Conservation (phyloP, 2,329 filamentous ascomycete species). For the Byssothecium circinans region DNA sequence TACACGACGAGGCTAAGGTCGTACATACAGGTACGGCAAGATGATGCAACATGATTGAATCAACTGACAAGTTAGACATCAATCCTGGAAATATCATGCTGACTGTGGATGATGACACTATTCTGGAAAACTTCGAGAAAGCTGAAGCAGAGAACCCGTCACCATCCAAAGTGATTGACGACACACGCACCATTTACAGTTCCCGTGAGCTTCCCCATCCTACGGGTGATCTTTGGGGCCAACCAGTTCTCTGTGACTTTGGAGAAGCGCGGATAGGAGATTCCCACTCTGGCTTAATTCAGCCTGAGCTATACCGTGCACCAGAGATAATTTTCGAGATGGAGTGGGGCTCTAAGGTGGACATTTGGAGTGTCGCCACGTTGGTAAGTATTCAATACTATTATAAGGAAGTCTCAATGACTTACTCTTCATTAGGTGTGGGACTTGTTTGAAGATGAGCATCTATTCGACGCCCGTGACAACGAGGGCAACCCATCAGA, state of each 20-base stretch:
- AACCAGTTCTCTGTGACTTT: constrained; percentile 44
- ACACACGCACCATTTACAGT: constrained; percentile 22
- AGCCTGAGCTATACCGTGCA: constrained; percentile 45
- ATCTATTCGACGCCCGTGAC: constrained; percentile 36
- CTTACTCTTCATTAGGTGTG: constrained; percentile 30
- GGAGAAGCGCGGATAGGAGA: constrained; percentile 37
- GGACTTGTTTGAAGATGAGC: constrained; percentile 43
- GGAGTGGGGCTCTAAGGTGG: constrained; percentile 42
- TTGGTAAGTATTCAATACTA: constrained; percentile 33
- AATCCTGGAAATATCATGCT: constrained; percentile 49
- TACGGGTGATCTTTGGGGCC: constrained; percentile 29
- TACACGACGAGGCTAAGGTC: constrained; percentile 50
- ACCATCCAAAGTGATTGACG: constrained; percentile 41
- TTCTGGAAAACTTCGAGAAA: constrained; percentile 42
- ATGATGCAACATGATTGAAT: constrained; percentile 12
- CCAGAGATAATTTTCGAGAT: constrained; percentile 45
- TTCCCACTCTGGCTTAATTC: constrained; percentile 34
- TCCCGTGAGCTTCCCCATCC: constrained; percentile 35
- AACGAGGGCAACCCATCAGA: constrained; percentile 26
- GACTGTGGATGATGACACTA: constrained; percentile 39
- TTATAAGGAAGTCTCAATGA: constrained; percentile 12
- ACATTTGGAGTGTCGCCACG: constrained; percentile 46
- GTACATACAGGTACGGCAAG: constrained; percentile 48
- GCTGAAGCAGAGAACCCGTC: constrained; percentile 44
- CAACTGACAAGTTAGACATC: constrained; percentile 41